phyloP scores from a whole-genome alignment of 805 yeast genomes.

The Blastobotrys peoriensis region DNA sequence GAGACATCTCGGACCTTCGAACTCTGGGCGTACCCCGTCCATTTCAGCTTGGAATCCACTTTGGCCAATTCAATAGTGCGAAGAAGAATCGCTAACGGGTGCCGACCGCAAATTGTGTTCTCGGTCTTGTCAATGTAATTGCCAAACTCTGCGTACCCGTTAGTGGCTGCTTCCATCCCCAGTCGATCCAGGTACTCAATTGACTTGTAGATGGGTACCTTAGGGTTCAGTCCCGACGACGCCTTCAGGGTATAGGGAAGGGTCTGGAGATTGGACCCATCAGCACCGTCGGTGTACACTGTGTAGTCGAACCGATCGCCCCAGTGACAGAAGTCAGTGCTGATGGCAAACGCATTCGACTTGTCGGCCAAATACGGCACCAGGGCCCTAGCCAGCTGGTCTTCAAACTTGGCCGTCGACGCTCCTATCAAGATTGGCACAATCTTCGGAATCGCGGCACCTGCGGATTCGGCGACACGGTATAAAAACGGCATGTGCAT shows the following conservation, averaged over 20 bases:
- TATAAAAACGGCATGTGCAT: slow-evolving; percentile 83
- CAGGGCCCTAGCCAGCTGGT: slow-evolving; percentile 43
- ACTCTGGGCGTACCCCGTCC: slow-evolving; percentile 83
- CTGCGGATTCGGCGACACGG: slow-evolving; percentile 36
- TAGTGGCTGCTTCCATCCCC: slow-evolving; percentile 61
- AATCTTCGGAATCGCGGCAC: slow-evolving; percentile 30
- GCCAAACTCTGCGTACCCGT: slow-evolving; percentile 56
- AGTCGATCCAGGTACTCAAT: slow-evolving; percentile 66
- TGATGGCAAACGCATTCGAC: slow-evolving; percentile 63
- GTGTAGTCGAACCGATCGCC: slow-evolving; percentile 60
- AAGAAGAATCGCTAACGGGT: slow-evolving; percentile 66
- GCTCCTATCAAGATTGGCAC: slow-evolving; percentile 80
- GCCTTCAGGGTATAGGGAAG: slow-evolving; percentile 9
- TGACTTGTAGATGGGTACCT: slow-evolving; percentile 56
- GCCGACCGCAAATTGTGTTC: slow-evolving; percentile 91
- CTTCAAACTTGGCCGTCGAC: slow-evolving; percentile 41
- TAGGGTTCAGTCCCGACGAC: slow-evolving; percentile 20
- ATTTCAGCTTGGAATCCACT: slow-evolving; percentile 36
- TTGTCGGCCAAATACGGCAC: slow-evolving; percentile 49
- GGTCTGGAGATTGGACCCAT: slow-evolving; percentile 19
- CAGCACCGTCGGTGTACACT: slow-evolving; percentile 34
- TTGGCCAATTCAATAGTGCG: slow-evolving; percentile 40
- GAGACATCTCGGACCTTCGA: slow-evolving; percentile 38
- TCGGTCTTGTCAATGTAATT: slow-evolving; percentile 63
- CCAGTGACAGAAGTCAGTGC: slow-evolving; percentile 97